Evolutionary conservation across 2,329 filamentous ascomycete genomes (phyloP).

Genomic region (Hypoxylon sp.): DNA sequence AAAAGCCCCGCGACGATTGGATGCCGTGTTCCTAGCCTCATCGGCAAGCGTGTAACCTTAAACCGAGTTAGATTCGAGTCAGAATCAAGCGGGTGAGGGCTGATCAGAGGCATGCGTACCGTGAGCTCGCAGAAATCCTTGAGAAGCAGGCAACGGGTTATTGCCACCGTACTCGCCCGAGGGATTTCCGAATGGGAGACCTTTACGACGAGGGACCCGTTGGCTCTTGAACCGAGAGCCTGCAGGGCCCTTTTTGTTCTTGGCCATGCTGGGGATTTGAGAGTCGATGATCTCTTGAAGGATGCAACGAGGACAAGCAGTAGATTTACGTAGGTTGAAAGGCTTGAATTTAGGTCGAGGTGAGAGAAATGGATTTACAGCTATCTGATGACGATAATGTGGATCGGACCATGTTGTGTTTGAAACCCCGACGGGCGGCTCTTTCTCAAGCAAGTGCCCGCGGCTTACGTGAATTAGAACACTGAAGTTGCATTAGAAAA

Average conservation of each 20-base stretch:
- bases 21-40: conserved; percentile 66
- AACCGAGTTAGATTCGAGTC: conserved; percentile 15
- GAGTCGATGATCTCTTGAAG: not conserved
- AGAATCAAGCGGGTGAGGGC: not conserved
- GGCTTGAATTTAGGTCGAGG: conserved; percentile 18
- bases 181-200: conserved; percentile 14
- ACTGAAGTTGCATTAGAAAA: not conserved
- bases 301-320: not conserved
- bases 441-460: conserved; percentile 1
- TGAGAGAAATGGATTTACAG: conserved; percentile 21
- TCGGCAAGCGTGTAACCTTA: conserved; percentile 62
- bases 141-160: conserved; percentile 25
- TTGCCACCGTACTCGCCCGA: conserved; percentile 36
- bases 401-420: conserved; percentile 34
- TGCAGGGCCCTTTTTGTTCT: conserved; percentile 40
- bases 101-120: conserved; percentile 39
- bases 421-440: conserved; percentile 8
- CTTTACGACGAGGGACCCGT: conserved; percentile 35
- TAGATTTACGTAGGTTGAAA: conserved; percentile 8
- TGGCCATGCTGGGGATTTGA: conserved; percentile 44
- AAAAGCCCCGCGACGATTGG: conserved; percentile 61
- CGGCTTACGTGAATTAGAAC: not conserved
- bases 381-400: conserved; percentile 44
- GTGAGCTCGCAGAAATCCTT: conserved; percentile 39
- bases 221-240: conserved; percentile 41